Base-by-base conservation (phyloP, 352 stramenopile species). In the Phytophthora citricola region DNA sequence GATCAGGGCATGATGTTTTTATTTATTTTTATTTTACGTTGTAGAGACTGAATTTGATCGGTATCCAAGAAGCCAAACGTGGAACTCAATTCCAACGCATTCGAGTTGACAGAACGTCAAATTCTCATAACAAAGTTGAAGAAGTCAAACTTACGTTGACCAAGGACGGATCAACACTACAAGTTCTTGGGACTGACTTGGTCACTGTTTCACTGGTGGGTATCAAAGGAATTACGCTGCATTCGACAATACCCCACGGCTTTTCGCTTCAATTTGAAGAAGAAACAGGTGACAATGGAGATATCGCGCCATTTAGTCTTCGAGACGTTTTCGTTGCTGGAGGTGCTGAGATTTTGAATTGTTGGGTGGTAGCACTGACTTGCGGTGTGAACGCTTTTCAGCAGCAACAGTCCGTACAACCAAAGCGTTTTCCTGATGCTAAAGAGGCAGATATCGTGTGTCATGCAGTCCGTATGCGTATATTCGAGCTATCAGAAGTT, bases 341-440 rank as follows among this genome's bases (percentile, higher is more conserved):
- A 10, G 57, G 9, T 41, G 20, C 55, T 8, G n/a, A 56, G 6
- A n/a, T 53, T 2, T 52, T 83, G 4, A 66, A 39, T 20, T 45
- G 59, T 17, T 87, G 78, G 78, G 41, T 84, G 4, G 31, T 83
- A 41, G 53, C 64, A 11, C 46, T 87, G 24, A 81, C 71, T 2
- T 83, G 64, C 12, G 76, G 75, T 1, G 58, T 58, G 12, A 79
- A 76, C 14, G 75, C 78, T 0, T 83, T 87, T 24, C 66, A 82
- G 17, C 66, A 79, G 27, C 61, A 71, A n/a, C 36, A 69, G 9
- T 31, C 5, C 3, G 12, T 11, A 15, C 17, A 39, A 2, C 32
- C 26, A 27, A 17, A 6, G 29, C n/a, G 27, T 2, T 31, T 20
- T 11, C 17, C 48, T 5, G 48, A 63, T 41, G 39, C 11, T 20